Percentiles rank a stretch among this genome's conserved stretches.
Evolutionary conservation across 495 filamentous ascomycete genomes (phyloP).

Genomic region (Xylaria bambusicola): DNA sequence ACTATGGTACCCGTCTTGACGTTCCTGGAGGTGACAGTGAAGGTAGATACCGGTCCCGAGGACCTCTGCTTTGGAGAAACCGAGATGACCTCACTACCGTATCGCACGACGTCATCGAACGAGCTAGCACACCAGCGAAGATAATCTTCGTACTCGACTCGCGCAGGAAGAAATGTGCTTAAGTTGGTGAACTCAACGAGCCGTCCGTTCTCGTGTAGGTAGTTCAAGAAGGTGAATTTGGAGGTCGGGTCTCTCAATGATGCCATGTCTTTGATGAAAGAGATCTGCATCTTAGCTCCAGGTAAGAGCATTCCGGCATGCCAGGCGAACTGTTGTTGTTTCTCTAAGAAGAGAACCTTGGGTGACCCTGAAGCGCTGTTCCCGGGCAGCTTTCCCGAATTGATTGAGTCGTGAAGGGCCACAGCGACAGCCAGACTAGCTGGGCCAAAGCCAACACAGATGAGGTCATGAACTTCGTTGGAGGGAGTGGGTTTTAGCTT

Average conservation of each 20-base stretch:
- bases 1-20: slow-evolving; percentile 34
- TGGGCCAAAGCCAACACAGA: slow-evolving; percentile 93
- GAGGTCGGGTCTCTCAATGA: slow-evolving; percentile 85
- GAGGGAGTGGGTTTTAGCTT: slow-evolving; percentile 40
- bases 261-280: slow-evolving; percentile 94
- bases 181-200: slow-evolving; percentile 89
- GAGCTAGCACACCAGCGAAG: slow-evolving; percentile 85
- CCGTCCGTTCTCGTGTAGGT: slow-evolving; percentile 75
- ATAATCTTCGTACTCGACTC: slow-evolving; percentile 93
- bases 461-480: slow-evolving; percentile 71
- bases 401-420: slow-evolving; percentile 74
- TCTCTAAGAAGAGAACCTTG: slow-evolving; percentile 82
- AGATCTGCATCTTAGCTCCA: slow-evolving; percentile 95
- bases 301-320: slow-evolving; percentile 94
- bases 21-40: slow-evolving; percentile 47
- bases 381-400: slow-evolving; percentile 40
- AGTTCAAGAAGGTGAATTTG: slow-evolving; percentile 94
- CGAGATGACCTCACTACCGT: slow-evolving; percentile 73
- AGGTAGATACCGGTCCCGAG: slow-evolving; percentile 49
- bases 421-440: slow-evolving; percentile 92
- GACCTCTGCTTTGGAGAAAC: slow-evolving; percentile 47
- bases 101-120: slow-evolving; percentile 77
- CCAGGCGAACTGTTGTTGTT: slow-evolving; percentile 82
- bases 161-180: slow-evolving; percentile 80
- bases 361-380: slow-evolving; percentile 46